Evolutionary conservation across 371 early-diverging fungal species (phyloP).

Genomic region (Actinomortierella wolfii): DNA sequence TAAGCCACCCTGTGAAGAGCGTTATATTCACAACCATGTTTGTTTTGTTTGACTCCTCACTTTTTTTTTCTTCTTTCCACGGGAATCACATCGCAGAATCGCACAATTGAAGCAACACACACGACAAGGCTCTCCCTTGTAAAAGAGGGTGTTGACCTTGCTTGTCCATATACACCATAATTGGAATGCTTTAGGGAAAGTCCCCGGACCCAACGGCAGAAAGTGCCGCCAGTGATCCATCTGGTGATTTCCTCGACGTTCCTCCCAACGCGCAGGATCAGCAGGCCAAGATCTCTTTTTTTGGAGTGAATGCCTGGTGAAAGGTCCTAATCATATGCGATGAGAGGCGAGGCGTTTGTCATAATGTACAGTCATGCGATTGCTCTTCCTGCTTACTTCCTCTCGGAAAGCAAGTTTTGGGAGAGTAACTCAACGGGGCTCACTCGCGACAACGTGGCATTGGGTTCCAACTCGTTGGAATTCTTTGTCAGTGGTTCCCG

Average conservation of each 20-base stretch:
- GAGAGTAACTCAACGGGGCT: constrained; percentile 49
- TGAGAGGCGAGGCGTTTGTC: constrained; percentile 39
- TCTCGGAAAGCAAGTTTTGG: constrained; percentile 2
- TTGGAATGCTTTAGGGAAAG: constrained; percentile 49
- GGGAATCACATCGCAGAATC: too few species aligned
- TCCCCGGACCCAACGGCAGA: constrained; percentile 46
- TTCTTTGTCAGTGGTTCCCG: constrained; percentile 6
- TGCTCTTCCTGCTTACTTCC: constrained; percentile 23
- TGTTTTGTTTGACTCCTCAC: too few species aligned
- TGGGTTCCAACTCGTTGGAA: constrained; percentile 11
- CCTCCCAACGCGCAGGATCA: too few species aligned
- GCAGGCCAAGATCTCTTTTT: constrained; percentile 21
- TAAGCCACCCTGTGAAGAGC: too few species aligned
- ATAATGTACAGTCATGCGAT: constrained; percentile 48
- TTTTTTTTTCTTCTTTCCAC: too few species aligned
- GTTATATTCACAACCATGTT: too few species aligned
- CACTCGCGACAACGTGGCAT: constrained; percentile 33
- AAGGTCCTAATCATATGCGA: too few species aligned
- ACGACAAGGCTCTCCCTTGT: too few species aligned
- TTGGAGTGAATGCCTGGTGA: too few species aligned
- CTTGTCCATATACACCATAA: constrained; percentile 24
- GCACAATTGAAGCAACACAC: too few species aligned
- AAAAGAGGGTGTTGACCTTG: constrained; percentile 1
- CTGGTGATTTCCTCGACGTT: too few species aligned
- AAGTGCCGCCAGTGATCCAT: constrained; percentile 41